Percentiles rank a stretch among this genome's conserved stretches.
phyloP scores from a whole-genome alignment of 106 monocot genomes.

The Allium sativum region DNA sequence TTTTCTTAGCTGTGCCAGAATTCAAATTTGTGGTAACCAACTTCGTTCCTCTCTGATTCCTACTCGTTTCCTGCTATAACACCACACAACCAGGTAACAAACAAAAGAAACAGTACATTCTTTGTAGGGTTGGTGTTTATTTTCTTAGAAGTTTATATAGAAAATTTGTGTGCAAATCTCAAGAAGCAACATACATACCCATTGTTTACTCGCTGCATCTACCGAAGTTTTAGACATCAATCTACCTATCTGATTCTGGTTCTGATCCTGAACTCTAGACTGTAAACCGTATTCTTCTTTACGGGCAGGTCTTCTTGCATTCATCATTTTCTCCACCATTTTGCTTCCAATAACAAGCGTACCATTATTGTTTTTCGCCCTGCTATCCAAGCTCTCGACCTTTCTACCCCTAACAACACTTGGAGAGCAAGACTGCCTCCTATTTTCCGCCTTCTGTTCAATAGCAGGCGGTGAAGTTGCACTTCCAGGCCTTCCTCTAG shows the following conservation, averaged over 20 bases:
- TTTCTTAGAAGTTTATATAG: not conserved
- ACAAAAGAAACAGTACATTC: not conserved
- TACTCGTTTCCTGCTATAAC: not conserved
- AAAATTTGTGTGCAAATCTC: not conserved
- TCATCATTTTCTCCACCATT: slow-evolving; percentile 13
- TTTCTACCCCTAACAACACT: slow-evolving; percentile 5
- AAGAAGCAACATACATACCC: not conserved
- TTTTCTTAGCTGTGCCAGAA: not conserved
- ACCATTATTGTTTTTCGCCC: not conserved
- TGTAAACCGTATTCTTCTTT: not conserved
- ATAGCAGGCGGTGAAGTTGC: not conserved
- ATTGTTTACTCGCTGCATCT: not conserved
- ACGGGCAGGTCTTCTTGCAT: slow-evolving; percentile 4
- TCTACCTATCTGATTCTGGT: not conserved
- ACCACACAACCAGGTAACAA: not conserved
- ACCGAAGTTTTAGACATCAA: slow-evolving; percentile 7
- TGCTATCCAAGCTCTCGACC: not conserved
- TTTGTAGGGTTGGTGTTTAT: not conserved
- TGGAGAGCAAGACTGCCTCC: slow-evolving; percentile 8
- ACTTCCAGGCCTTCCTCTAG: slow-evolving; percentile 4
- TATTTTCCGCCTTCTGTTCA: slow-evolving; percentile 7
- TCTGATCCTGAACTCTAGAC: not conserved
- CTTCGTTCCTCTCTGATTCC: not conserved
- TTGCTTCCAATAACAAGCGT: slow-evolving; percentile 6
- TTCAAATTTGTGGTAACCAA: not conserved